These are phyloP conservation scores for Eimeria praecox DNA, from an alignment of 169 alveolate species.

Conservation along the genomic window DNA sequence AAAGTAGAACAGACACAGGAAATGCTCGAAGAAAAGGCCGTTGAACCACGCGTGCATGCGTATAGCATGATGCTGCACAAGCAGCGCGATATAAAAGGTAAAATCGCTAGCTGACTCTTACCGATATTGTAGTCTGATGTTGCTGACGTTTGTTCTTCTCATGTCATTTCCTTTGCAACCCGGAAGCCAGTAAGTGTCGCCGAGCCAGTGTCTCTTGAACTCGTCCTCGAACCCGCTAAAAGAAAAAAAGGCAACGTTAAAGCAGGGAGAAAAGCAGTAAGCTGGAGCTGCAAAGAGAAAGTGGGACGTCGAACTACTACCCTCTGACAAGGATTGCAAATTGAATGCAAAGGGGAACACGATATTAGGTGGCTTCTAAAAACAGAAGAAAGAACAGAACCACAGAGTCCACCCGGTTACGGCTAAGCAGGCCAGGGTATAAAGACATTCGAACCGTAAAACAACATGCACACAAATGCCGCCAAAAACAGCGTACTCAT, in stretches of 20 bases:
- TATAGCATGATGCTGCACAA: background rate
- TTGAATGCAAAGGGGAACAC: background rate
- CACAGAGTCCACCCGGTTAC: background rate
- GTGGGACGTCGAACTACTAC: background rate
- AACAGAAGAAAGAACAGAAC: background rate
- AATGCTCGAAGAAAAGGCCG: background rate
- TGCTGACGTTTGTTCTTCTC: conserved; percentile 83
- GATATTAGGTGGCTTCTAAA: background rate
- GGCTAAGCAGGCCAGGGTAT: background rate
- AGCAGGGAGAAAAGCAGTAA: background rate
- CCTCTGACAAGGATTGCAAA: background rate
- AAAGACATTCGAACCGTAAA: background rate
- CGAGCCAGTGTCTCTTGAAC: conserved; percentile 88
- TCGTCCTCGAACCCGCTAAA: conserved; percentile 86
- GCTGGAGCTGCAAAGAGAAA: background rate
- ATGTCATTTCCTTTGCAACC: conserved; percentile 83
- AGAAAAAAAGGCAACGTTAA: background rate
- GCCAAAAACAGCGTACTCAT: background rate
- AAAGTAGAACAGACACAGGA: background rate
- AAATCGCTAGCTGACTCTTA: background rate
- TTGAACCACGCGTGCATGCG: background rate
- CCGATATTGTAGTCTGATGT: conserved; percentile 82
- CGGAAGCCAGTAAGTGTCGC: conserved; percentile 71
- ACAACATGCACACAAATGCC: background rate
- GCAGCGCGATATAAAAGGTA: background rate